phyloP scores from a whole-genome alignment of 768 basidiomycete species.

The Lactarius sp. region DNA sequence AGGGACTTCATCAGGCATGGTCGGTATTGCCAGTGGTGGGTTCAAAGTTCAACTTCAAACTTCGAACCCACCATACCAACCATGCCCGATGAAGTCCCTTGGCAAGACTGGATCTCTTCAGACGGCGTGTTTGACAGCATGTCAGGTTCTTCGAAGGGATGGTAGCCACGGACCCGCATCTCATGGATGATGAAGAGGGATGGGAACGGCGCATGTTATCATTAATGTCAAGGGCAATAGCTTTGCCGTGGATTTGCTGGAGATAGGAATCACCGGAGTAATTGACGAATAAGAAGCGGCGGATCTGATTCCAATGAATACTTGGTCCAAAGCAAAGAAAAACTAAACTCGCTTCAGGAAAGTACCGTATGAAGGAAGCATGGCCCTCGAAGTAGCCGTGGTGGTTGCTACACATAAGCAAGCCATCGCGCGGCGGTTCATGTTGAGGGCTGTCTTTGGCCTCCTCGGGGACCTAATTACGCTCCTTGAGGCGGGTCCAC shows the following conservation, averaged over 20 bases:
- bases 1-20: constrained; percentile 17
- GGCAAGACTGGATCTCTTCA: too few relatives aligned
- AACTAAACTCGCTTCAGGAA: constrained; percentile 28
- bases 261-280: constrained; percentile 18
- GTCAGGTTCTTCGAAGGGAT: constrained; percentile 32
- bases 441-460: not conserved
- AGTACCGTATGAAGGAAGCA: constrained; percentile 30
- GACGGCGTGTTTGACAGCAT: too few relatives aligned
- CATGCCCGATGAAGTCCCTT: too few relatives aligned
- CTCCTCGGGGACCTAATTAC: not conserved
- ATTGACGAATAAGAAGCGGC: constrained; percentile 28
- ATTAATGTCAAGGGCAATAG: constrained; percentile 32
- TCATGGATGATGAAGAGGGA: constrained; percentile 27
- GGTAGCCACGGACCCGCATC: too few relatives aligned
- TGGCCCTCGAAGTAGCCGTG: constrained; percentile 24
- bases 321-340: not conserved
- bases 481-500: not conserved
- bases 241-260: constrained; percentile 34
- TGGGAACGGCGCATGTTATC: constrained; percentile 33
- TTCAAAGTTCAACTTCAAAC: too few relatives aligned
- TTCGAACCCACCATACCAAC: too few relatives aligned
- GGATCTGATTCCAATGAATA: constrained; percentile 12
- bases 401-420: constrained; percentile 16
- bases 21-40: constrained; percentile 22
- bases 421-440: not conserved